Evolutionary conservation across 2,329 filamentous ascomycete genomes (phyloP).

Genomic region (Beauveria asiatica): DNA sequence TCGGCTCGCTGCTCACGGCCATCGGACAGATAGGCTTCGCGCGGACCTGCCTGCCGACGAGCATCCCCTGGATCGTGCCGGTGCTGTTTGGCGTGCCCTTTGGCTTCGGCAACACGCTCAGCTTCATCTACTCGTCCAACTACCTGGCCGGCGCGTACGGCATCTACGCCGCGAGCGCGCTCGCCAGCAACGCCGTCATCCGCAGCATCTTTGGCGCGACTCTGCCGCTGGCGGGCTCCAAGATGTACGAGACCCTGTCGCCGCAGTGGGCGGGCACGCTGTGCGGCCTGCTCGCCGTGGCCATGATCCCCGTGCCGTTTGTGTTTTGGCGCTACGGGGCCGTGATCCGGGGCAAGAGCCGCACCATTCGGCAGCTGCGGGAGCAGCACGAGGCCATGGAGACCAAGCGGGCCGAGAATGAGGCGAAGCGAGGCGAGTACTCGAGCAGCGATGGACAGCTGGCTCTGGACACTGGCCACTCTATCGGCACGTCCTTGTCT

Average conservation of each 20-base stretch:
- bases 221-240: conserved; percentile 33
- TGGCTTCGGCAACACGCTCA: conserved; percentile 64
- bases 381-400: conserved; percentile 34
- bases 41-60: conserved; percentile 72
- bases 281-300: conserved; percentile 63
- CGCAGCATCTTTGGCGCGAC: conserved; percentile 10
- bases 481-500: background rate
- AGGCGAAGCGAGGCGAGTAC: conserved; percentile 17
- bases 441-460: conserved; percentile 8
- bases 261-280: conserved; percentile 75
- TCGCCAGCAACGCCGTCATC: conserved; percentile 63
- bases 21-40: conserved; percentile 78
- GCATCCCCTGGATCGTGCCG: conserved; percentile 75
- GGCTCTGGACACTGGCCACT: background rate
- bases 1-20: conserved; percentile 66
- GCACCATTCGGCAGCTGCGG: conserved; percentile 35
- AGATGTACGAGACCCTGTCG: conserved; percentile 60
- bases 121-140: conserved; percentile 76
- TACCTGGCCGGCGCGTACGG: conserved; percentile 73
- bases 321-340: conserved; percentile 62
- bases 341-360: conserved; percentile 43
- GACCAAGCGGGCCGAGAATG: conserved; percentile 23
- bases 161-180: conserved; percentile 71
- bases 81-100: conserved; percentile 74
- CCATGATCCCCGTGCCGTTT: conserved; percentile 70